phyloP scores from a whole-genome alignment of 352 stramenopile species.

The Pythium guiyangense region DNA sequence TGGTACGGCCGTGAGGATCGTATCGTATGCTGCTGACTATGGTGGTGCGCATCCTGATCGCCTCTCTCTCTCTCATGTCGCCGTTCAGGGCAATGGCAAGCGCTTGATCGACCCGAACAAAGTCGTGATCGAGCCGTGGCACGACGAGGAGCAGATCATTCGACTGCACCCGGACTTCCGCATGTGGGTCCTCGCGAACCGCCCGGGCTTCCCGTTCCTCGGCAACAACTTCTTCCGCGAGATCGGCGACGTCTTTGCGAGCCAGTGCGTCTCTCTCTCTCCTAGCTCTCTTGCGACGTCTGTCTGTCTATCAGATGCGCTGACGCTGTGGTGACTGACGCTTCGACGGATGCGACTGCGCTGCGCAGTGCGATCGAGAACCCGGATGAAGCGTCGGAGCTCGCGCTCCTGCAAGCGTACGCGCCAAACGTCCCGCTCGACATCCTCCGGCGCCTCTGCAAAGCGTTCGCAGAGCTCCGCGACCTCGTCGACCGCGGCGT shows the following conservation, averaged over 20 bases:
- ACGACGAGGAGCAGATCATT: constrained; percentile 80
- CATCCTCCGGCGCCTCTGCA: constrained; percentile 79
- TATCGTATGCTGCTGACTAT: no score
- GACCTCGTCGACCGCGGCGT: constrained; percentile 82
- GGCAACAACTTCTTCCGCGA: constrained; percentile 96
- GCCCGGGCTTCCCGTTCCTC: constrained; percentile 94
- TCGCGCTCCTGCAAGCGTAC: constrained; percentile 87
- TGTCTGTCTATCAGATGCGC: no score
- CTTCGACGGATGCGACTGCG: no score
- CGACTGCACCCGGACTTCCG: constrained; percentile 90
- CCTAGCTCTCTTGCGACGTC: not conserved
- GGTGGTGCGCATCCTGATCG: no score
- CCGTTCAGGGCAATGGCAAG: constrained; percentile 82
- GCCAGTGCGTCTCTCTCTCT: constrained; percentile 59
- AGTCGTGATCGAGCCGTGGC: constrained; percentile 55
- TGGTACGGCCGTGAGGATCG: no score
- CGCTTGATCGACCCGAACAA: constrained; percentile 70
- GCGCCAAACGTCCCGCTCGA: constrained; percentile 77
- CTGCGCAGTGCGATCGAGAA: constrained; percentile 77
- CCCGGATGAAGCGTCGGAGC: constrained; percentile 90
- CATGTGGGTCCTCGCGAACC: constrained; percentile 94
- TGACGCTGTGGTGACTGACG: not conserved
- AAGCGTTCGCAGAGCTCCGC: constrained; percentile 90
- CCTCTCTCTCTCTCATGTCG: no score
- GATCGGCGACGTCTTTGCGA: constrained; percentile 93